Evolutionary conservation across 2,329 filamentous ascomycete genomes (phyloP).

Genomic region (Alternaria triticimaculans): DNA sequence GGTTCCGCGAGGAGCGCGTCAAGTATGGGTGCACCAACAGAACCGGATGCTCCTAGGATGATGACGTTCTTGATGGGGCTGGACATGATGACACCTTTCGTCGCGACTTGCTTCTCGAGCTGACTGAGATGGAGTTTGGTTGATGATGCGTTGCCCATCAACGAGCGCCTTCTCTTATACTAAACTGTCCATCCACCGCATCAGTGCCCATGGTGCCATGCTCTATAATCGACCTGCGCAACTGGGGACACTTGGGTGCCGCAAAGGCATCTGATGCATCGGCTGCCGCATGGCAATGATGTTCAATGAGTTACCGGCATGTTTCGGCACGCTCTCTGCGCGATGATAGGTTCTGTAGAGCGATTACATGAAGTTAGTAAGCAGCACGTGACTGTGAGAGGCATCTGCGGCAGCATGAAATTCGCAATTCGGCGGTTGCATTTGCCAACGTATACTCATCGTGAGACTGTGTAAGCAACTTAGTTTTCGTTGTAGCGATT

Average conservation of each 20-base stretch:
- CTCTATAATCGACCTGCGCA: neutral
- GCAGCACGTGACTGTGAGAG: neutral
- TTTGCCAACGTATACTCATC: neutral
- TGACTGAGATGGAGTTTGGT: neutral
- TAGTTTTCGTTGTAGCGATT: neutral
- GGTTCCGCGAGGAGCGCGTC: conserved; percentile 43
- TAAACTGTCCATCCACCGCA: neutral
- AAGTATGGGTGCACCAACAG: conserved; percentile 33
- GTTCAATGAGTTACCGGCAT: neutral
- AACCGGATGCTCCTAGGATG: conserved; percentile 38
- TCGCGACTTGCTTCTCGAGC: neutral
- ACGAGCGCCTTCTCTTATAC: neutral
- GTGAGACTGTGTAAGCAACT: neutral
- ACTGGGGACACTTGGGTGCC: neutral
- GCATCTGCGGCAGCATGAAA: neutral
- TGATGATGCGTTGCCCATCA: neutral
- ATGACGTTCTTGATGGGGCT: conserved; percentile 27
- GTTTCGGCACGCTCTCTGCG: neutral
- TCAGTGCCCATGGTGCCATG: neutral
- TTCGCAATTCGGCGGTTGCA: neutral
- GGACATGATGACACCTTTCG: conserved; percentile 3
- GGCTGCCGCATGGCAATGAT: neutral
- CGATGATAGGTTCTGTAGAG: neutral
- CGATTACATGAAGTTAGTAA: neutral
- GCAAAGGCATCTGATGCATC: neutral